Conservation (phyloP, 305 asterid species). For the Plantago lanceolata region DNA sequence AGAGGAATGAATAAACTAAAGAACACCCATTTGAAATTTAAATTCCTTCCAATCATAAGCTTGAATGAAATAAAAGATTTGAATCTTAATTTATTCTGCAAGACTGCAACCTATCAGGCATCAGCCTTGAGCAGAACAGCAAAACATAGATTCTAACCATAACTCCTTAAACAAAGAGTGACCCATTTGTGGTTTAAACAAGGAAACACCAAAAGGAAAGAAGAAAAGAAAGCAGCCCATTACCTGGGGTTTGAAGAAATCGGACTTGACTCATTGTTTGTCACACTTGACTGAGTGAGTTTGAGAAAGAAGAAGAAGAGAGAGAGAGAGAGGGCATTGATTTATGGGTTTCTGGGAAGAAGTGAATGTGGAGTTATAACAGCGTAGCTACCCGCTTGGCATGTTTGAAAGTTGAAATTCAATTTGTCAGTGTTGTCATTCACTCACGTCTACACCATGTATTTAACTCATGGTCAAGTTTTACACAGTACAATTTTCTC, state of each 20-base stretch:
- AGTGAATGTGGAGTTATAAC: constrained; percentile 25
- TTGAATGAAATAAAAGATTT: constrained; percentile 29
- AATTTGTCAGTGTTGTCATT: constrained; percentile 17
- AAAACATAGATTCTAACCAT: constrained; percentile 26
- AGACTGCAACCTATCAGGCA: no score
- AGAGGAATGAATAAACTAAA: constrained; percentile 21
- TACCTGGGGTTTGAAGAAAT: constrained; percentile 30
- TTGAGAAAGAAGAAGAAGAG: not conserved
- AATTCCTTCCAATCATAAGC: constrained; percentile 18
- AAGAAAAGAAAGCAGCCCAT: constrained; percentile 18
- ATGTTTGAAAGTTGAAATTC: constrained; percentile 33
- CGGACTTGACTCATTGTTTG: constrained; percentile 6
- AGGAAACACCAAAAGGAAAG: constrained; percentile 19
- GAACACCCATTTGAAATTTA: constrained; percentile 28
- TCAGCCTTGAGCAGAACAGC: constrained; percentile 23
- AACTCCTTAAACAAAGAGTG: constrained; percentile 13
- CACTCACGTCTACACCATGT: not conserved
- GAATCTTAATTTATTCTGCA: constrained; percentile 24
- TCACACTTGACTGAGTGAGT: not conserved
- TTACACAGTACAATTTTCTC: not conserved
- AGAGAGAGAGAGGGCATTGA: no score
- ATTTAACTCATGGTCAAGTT: constrained; percentile 5
- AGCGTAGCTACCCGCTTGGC: constrained; percentile 21
- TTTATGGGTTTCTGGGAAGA: constrained; percentile 7
- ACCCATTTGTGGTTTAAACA: constrained; percentile 26